Percentiles rank a stretch among this genome's conserved stretches.
These are phyloP conservation scores for Sugiyamaella xylanicola DNA, from an alignment of 1,139 yeast species.

Conservation along the genomic window DNA sequence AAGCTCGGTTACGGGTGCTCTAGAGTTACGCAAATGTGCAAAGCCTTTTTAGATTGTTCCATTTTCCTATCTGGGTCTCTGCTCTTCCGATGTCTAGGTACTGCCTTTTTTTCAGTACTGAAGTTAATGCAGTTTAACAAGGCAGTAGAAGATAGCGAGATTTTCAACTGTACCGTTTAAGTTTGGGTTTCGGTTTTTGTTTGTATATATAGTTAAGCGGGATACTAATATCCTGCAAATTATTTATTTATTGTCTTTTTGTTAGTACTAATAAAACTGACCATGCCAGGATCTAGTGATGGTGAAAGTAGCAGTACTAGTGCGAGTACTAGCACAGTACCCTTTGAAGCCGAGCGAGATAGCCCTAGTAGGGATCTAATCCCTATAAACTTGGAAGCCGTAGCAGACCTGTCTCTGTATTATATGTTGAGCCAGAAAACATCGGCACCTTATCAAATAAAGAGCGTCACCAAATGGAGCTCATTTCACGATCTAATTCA, in stretches of 20 bases:
- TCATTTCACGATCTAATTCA: slow-evolving; percentile 24
- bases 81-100: not conserved
- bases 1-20: slow-evolving; percentile 68
- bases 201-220: not conserved
- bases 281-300: slow-evolving; percentile 2
- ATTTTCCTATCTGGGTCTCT: not conserved
- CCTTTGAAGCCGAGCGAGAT: not conserved
- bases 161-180: not conserved
- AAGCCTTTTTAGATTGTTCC: slow-evolving; percentile 60
- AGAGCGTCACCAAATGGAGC: slow-evolving; percentile 26
- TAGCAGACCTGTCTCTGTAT: slow-evolving; percentile 16
- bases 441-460: slow-evolving; percentile 19
- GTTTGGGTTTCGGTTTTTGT: not conserved
- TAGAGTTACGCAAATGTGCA: slow-evolving; percentile 88
- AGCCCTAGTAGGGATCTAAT: not conserved
- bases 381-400: slow-evolving; percentile 15
- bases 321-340: slow-evolving; percentile 1
- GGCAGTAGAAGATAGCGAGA: not conserved
- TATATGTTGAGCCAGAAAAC: slow-evolving; percentile 14
- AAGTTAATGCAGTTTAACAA: not conserved
- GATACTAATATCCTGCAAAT: not conserved
- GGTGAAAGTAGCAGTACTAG: slow-evolving; percentile 1
- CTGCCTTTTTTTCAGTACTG: not conserved
- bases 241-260: not conserved
- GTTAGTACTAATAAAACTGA: not conserved